Percentiles rank a stretch among this genome's conserved stretches.
Conservation (phyloP, 306 rosid species). For the Trichosanthes cucumerina region DNA sequence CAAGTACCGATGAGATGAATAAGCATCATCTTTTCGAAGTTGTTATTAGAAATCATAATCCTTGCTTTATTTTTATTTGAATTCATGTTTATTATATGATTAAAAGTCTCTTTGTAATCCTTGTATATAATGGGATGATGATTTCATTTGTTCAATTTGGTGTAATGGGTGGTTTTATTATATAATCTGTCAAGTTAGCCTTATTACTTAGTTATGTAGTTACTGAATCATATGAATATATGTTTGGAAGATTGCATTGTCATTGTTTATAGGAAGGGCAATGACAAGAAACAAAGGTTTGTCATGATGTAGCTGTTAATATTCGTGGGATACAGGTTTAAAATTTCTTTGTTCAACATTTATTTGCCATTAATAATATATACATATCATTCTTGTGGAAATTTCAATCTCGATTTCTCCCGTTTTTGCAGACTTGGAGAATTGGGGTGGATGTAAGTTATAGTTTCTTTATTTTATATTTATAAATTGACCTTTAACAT, state of each 20-base stretch:
- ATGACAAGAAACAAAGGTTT: no score
- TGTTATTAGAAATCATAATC: background rate
- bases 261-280: no score
- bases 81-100: background rate
- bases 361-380: no score
- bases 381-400: no score
- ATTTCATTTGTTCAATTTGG: slow-evolving; percentile 1
- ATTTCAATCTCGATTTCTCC: no score
- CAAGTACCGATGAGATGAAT: background rate
- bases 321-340: no score
- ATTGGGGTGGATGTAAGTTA: no score
- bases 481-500: no score
- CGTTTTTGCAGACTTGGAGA: no score
- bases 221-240: background rate
- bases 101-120: background rate
- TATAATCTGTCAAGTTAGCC: background rate
- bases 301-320: no score
- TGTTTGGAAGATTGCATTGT: background rate
- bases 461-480: no score
- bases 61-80: background rate
- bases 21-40: background rate
- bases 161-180: background rate
- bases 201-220: background rate
- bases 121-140: background rate
- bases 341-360: no score